Evolutionary conservation across 805 yeast species (phyloP), one percentile per base, ranked within the genome.

Genomic region (Metschnikowia lochheadii): DNA sequence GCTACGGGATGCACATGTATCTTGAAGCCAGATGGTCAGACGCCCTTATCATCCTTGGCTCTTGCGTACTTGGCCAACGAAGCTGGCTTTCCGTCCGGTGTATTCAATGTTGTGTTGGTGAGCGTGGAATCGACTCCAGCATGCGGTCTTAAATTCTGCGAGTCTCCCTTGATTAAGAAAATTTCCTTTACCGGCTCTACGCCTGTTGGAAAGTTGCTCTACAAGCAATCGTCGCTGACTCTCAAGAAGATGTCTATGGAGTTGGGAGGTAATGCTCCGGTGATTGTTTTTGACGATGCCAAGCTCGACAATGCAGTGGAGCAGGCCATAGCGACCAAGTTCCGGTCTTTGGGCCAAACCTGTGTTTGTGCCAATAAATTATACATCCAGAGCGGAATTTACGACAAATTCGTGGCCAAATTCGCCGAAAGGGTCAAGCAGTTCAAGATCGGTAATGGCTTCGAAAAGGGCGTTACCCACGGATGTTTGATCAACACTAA

Each of bases 131-230:
- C 70, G 46, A 80, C 84, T 6, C 82, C 84, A 31, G 75, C 69
- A 47, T 66, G 77, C 54, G 86, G 86, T 13, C 64, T 76, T 50
- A 75, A 68, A 56, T 64, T 82, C 50, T 76, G 81, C 37, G 80
- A 77, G 61, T 76, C 80, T 46, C 78, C 78, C 4, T 56, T 63
- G n/a, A 75, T 87, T 53, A 77, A 78, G 60, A 86, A 86, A 63
- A 75, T 86, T 45, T 83, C 90, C 3, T 86, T 86, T 69, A 87
- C 94, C 10, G 94, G 94, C 8, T 84, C 90, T 31, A 86, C 94
- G 2, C 76, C 75, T 7, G 85, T 86, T 7, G 94, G 94, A 34
- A 83, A 81, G 64, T 61, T 83, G 31, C 74, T 86, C 49, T 81
- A 83, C 84, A 63, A 67, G 45, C 89, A 84, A 63, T 75, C 85